Percentiles rank a stretch among this genome's conserved stretches.
Evolutionary conservation across 192 early-diverging fungal species (phyloP).

Genomic region (Coemansia sp.): DNA sequence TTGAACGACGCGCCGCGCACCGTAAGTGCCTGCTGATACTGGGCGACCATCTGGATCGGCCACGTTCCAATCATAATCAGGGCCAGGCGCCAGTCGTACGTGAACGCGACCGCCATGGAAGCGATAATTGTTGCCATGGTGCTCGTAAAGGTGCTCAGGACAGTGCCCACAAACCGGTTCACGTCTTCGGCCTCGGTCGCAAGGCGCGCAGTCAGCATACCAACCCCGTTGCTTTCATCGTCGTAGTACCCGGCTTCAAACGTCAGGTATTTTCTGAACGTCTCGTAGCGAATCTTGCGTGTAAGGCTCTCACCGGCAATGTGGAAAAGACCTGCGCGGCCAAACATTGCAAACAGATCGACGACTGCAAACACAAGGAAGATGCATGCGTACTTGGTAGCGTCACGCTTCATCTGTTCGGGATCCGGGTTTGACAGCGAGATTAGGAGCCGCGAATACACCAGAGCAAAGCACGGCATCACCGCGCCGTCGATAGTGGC

Average conservation of each 20-base stretch:
- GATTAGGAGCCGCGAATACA: conserved; percentile 54
- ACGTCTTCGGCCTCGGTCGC: conserved; percentile 67
- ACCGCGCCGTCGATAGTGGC: conserved; percentile 63
- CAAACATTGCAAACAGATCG: conserved; percentile 56
- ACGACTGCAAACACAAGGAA: conserved; percentile 56
- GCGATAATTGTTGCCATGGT: conserved; percentile 30
- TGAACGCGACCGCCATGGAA: conserved; percentile 56
- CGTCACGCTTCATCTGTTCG: conserved; percentile 25
- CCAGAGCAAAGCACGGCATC: conserved; percentile 78
- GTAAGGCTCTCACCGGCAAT: conserved; percentile 67
- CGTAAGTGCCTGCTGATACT: conserved; percentile 62
- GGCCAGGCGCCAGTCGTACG: conserved; percentile 61
- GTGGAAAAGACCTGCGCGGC: conserved; percentile 58
- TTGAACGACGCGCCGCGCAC: conserved; percentile 48
- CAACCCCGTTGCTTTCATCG: conserved; percentile 64
- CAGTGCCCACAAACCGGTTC: conserved; percentile 48
- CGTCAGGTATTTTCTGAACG: conserved; percentile 65
- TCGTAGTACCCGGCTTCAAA: conserved; percentile 80
- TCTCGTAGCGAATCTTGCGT: conserved; percentile 58
- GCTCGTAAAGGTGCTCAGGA: conserved; percentile 38
- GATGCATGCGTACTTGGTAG: conserved; percentile 37
- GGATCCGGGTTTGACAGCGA: conserved; percentile 21
- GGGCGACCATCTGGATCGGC: conserved; percentile 68
- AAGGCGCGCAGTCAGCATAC: conserved; percentile 69
- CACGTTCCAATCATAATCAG: conserved; percentile 65